Evolutionary conservation across 208 protist species (phyloP).

Genomic region (Tritrichomonas foetus): DNA sequence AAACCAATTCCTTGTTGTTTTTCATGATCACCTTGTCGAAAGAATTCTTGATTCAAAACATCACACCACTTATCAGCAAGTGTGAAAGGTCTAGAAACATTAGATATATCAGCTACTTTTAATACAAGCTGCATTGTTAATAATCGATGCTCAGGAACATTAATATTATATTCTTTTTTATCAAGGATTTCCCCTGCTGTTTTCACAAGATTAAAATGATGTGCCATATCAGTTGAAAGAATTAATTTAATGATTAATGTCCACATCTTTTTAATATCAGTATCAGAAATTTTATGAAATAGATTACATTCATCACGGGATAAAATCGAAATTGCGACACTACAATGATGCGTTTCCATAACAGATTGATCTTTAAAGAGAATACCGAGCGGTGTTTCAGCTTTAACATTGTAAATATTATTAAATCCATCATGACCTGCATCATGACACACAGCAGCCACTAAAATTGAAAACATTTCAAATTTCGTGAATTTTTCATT

Average conservation of each 20-base stretch:
- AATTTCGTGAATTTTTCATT: conserved; percentile 59
- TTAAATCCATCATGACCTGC: conserved; percentile 88
- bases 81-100: conserved; percentile 5
- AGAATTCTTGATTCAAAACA: no score
- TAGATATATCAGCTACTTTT: not conserved
- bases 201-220: conserved; percentile 53
- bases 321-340: conserved; percentile 49
- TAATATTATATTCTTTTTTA: not conserved
- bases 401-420: no score
- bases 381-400: no score
- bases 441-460: conserved; percentile 88
- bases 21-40: not conserved
- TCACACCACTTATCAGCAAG: not conserved
- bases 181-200: not conserved
- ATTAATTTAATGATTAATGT: conserved; percentile 54
- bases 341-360: conserved; percentile 73
- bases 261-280: conserved; percentile 49
- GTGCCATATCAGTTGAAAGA: conserved; percentile 59
- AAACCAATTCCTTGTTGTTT: not conserved
- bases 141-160: not conserved
- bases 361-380: no score
- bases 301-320: conserved; percentile 45
- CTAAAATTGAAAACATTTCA: conserved; percentile 73
- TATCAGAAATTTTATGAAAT: conserved; percentile 42
- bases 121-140: not conserved